A percentile compares a stretch with the other conserved stretches of the same genome.
These are phyloP conservation scores for Microsporum canis DNA, from an alignment of 2,329 filamentous ascomycete genomes.

Conservation along the genomic window DNA sequence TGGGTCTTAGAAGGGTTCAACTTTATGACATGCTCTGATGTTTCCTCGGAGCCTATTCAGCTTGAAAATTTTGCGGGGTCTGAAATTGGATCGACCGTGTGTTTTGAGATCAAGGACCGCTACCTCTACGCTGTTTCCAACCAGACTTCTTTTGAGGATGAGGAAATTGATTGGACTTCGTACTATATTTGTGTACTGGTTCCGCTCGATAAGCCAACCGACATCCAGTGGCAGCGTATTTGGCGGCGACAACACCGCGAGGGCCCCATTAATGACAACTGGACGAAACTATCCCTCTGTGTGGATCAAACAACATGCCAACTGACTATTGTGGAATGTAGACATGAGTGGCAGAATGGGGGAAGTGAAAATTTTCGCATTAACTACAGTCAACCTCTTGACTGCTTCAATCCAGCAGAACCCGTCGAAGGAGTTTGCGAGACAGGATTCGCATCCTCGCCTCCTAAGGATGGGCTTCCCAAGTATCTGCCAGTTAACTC, in stretches of 20 bases:
- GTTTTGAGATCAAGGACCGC: constrained; percentile 56
- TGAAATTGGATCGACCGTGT: constrained; percentile 56
- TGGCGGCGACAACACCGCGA: constrained; percentile 59
- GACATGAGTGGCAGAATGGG: constrained; percentile 54
- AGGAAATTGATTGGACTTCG: constrained; percentile 54
- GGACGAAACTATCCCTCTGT: constrained; percentile 55
- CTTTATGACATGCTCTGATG: constrained; percentile 33
- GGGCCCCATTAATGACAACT: constrained; percentile 62
- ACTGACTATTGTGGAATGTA: constrained; percentile 53
- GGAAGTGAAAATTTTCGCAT: constrained; percentile 50
- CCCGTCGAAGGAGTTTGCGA: neutral
- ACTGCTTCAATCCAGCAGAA: constrained; percentile 15
- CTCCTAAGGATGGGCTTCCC: constrained; percentile 9
- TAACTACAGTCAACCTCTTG: constrained; percentile 47
- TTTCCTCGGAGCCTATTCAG: constrained; percentile 37
- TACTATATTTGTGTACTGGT: constrained; percentile 59
- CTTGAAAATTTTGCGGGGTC: constrained; percentile 50
- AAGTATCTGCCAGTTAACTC: constrained; percentile 12
- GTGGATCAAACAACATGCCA: constrained; percentile 48
- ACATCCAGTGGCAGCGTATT: constrained; percentile 40
- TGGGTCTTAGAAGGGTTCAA: constrained; percentile 52
- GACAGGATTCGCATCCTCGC: neutral
- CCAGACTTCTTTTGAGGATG: constrained; percentile 48
- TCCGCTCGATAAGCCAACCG: constrained; percentile 39
- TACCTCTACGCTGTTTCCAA: constrained; percentile 62